A percentile compares a stretch with the other conserved stretches of the same genome.
Evolutionary conservation across 805 yeast species (phyloP).

Genomic region (Lipomyces lipofer): DNA sequence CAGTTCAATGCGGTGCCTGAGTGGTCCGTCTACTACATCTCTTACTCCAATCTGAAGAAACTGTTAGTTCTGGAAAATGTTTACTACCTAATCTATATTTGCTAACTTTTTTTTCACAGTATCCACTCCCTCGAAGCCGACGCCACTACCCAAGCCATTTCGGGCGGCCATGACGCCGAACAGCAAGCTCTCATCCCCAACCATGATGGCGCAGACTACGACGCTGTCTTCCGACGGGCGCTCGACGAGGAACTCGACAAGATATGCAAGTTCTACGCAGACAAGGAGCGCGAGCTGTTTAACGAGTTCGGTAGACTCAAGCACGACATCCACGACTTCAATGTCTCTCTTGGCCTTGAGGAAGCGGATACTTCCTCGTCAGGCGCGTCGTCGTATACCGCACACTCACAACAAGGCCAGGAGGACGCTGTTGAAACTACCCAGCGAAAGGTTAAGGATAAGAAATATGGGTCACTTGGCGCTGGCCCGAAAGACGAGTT

Average conservation of each 20-base stretch:
- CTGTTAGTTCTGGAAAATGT: slow-evolving; percentile 39
- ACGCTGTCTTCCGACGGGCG: slow-evolving; percentile 63
- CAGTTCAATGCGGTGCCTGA: slow-evolving; percentile 98
- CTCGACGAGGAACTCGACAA: slow-evolving; percentile 75
- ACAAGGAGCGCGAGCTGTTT: slow-evolving; percentile 62
- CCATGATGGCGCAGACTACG: slow-evolving; percentile 47
- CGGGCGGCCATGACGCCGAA: slow-evolving; percentile 34
- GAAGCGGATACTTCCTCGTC: slow-evolving; percentile 9
- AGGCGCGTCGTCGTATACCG: slow-evolving; percentile 20
- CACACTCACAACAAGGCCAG: slow-evolving; percentile 12
- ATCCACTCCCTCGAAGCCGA: slow-evolving; percentile 75
- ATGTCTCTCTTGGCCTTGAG: background rate
- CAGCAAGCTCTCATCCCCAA: slow-evolving; percentile 39
- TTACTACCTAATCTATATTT: background rate
- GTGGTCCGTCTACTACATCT: slow-evolving; percentile 91
- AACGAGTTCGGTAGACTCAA: slow-evolving; percentile 56
- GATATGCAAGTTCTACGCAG: slow-evolving; percentile 70
- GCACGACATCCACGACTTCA: slow-evolving; percentile 62
- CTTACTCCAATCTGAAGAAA: slow-evolving; percentile 84
- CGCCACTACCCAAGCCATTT: slow-evolving; percentile 34
- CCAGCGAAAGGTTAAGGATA: slow-evolving; percentile 1
- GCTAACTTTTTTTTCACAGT: slow-evolving; percentile 5
- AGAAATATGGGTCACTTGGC: too few species aligned
- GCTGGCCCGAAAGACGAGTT: too few species aligned
- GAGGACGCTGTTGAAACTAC: slow-evolving; percentile 10